Evolutionary conservation across 371 early-diverging fungal species (phyloP).

Genomic region (Paraphysoderma sedebokerense): DNA sequence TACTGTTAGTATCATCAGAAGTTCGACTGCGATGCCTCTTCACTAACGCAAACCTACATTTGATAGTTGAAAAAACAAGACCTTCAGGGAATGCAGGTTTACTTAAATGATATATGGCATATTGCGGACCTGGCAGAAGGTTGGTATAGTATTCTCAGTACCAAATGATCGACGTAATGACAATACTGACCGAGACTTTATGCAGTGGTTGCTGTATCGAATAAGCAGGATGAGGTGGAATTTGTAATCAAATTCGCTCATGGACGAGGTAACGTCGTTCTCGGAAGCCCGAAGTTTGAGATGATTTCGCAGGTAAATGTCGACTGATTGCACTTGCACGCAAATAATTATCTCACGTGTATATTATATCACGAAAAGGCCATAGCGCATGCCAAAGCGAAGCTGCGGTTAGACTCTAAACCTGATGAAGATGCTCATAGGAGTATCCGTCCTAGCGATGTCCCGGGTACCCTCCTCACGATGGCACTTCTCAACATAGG

Average conservation of each 20-base stretch:
- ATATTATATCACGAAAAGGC: too few relatives aligned
- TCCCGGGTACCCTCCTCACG: constrained; percentile 77
- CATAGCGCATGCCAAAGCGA: too few relatives aligned
- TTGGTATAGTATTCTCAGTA: constrained; percentile 32
- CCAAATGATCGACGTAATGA: constrained; percentile 28
- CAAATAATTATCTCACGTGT: too few relatives aligned
- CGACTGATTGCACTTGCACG: too few relatives aligned
- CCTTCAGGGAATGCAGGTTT: constrained; percentile 44
- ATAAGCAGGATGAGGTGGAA: too few relatives aligned
- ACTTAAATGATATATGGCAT: constrained; percentile 71
- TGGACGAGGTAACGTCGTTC: constrained; percentile 41
- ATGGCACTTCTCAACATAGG: constrained; percentile 80
- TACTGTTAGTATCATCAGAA: constrained; percentile 17
- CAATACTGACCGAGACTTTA: too few relatives aligned
- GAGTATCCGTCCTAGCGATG: constrained; percentile 70
- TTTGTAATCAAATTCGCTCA: constrained; percentile 61
- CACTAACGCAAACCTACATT: too few relatives aligned
- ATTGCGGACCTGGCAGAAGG: constrained; percentile 59
- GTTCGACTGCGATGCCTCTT: too few relatives aligned
- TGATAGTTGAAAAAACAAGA: constrained; percentile 28
- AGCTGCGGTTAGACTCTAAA: too few relatives aligned
- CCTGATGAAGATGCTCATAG: constrained; percentile 46
- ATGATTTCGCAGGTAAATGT: constrained; percentile 29
- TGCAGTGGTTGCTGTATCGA: too few relatives aligned
- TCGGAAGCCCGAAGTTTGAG: constrained; percentile 60